Base-by-base conservation (phyloP, 164 flowering plant genomes). In the Tetracentron sinense region DNA sequence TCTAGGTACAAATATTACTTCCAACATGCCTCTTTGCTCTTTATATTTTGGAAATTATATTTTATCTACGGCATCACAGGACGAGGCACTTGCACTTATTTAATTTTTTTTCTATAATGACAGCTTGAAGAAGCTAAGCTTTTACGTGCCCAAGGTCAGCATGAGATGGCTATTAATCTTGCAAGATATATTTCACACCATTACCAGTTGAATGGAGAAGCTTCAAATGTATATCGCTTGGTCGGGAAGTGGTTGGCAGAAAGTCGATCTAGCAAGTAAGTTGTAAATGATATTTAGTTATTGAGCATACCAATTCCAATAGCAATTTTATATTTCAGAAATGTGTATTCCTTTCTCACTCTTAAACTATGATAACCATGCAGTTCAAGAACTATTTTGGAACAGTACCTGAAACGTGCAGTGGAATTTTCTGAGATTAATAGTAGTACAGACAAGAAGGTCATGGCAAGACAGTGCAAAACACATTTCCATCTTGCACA, bases 191-290 rank as follows among this genome's bases (percentile, higher is more conserved):
- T 87, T 26, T 83, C 85, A 30, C 70, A 90, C 72, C 76, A 80
- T 67, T 80, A 72, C 59, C 77, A 69, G 50, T 62, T 74, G 42
- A 75, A 73, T 54, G 88, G 80, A 56, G 89, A 79, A 51, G 74
- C 83, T 62, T 80, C 95, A 61, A 86, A 90, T 78, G 87, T 90
- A 23, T 74, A 79, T 76, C 98, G 98, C 54, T 73, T 94, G 78
- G 84, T 87, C 73, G 98, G 98, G 63, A 94, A 90, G 79, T 94
- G 98, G 98, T 82, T 94, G 67, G 97, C 96, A 50, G 98, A 90
- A 80, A 87, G 86, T 57, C 82, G 97, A 77, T 87, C 96, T 74
- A 87, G 97, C 98, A 90, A 87, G 98, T 94, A 61, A 77, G 70
- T 71, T 42, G 19, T 50, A 26, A 10, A 58, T 23, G 11, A 25